Evolutionary conservation across 2,329 filamentous ascomycete genomes (phyloP).

Genomic region (Trichoderma arundinaceum): DNA sequence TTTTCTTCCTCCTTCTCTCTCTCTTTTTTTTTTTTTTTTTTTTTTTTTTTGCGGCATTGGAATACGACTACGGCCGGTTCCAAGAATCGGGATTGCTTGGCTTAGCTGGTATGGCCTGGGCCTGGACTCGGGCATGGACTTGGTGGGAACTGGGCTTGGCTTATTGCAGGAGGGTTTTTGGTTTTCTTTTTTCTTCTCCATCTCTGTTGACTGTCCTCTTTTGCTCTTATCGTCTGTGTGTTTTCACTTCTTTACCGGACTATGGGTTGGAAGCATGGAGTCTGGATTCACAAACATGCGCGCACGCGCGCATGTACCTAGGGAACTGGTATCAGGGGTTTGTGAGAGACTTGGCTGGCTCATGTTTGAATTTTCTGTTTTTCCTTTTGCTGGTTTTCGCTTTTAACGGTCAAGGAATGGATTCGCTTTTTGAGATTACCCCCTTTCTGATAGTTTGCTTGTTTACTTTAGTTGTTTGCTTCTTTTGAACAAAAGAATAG

Average conservation of each 20-base stretch:
- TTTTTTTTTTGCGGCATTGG: slow-evolving; percentile 32
- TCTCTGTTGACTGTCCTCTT: slow-evolving; percentile 24
- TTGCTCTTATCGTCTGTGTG: slow-evolving; percentile 30
- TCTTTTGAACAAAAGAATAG: background rate
- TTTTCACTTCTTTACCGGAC: slow-evolving; percentile 14
- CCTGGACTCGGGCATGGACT: background rate
- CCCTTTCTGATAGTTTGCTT: slow-evolving; percentile 2
- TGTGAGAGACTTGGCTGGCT: slow-evolving; percentile 21
- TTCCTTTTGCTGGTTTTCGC: background rate
- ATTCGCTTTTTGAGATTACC: slow-evolving; percentile 2
- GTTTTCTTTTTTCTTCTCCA: slow-evolving; percentile 30
- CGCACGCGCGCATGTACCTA: slow-evolving; percentile 17
- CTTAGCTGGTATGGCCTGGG: slow-evolving; percentile 32
- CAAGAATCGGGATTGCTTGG: slow-evolving; percentile 29
- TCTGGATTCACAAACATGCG: slow-evolving; percentile 38
- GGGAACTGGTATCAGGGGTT: slow-evolving; percentile 26
- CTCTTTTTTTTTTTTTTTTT: slow-evolving; percentile 9
- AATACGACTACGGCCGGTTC: slow-evolving; percentile 29
- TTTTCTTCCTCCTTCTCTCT: slow-evolving; percentile 6
- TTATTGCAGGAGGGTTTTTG: slow-evolving; percentile 11
- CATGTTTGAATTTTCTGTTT: slow-evolving; percentile 14
- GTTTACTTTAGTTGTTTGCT: background rate
- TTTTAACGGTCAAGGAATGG: slow-evolving; percentile 13
- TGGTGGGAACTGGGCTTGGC: slow-evolving; percentile 3
- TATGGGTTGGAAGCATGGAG: slow-evolving; percentile 37